Base-by-base conservation (phyloP, 192 early-diverging fungal species). In the Backusella psychrophila region DNA sequence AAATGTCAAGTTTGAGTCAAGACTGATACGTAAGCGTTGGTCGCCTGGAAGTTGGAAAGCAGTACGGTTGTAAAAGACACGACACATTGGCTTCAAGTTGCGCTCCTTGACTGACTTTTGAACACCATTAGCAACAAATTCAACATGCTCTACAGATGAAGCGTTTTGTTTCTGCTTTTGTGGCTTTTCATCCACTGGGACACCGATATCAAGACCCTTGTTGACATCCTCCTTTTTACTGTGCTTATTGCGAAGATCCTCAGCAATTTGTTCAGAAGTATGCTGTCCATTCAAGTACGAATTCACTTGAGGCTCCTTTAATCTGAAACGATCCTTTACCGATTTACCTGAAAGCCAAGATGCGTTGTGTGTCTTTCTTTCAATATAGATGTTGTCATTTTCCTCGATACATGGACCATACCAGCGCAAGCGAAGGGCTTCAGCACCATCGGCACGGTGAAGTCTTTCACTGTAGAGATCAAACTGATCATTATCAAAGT, bases 401-500 rank as follows among this genome's bases (percentile, higher is more conserved):
- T 63, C 46, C 12, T 73, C 66, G 6, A 26, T 38, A 11, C 23
- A 29, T 8, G 38, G 33, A 33, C 98, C 98, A 76, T 98, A 99
- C 97, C 97, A 99, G 31, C 96, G 93, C 70, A 98, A 81, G 35
- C 97, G 95, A 68, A 99, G 90, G 23, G 94, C 92, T 79, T 96
- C 91, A 21, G 95, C 97, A 8, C 96, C 95, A 52, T 96, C 93
- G 72, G 85, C 88, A 80, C 94, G 93, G 74, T 96, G 93, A 21
- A 98, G 82, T 72, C 96, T 90, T 71, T 91, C 93, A 71, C 85
- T 85, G 82, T 98, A 99, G 53, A 99, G 89, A 70, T 97, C 96
- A 78, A 97, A 94, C 2, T 85, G 71, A 26, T 92, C 86, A 83
- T 98, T 98, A 82, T 99, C 98, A 87, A 95, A 93, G 80, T 99